Conservation (phyloP, 805 yeast species). For the Cyberlindnera suaveolens region DNA sequence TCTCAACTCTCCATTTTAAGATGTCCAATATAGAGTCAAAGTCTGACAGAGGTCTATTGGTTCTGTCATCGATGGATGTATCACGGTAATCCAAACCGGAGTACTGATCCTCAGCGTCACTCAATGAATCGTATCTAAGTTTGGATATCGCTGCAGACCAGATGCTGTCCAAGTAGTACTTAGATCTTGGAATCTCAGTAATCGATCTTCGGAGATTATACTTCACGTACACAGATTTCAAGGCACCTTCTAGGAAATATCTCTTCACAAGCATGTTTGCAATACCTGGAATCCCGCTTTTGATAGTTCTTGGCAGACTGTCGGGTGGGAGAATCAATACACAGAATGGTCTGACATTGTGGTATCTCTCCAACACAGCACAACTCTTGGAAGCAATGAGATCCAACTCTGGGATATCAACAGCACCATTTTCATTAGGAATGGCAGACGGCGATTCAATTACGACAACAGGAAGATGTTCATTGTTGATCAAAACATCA, state of each 20-base stretch:
- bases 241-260: conserved; percentile 69
- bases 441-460: conserved; percentile 63
- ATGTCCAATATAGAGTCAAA: conserved; percentile 68
- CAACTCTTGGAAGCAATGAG: conserved; percentile 42
- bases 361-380: conserved; percentile 44
- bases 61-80: conserved; percentile 69
- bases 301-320: conserved; percentile 73
- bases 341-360: conserved; percentile 75
- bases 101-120: conserved; percentile 60
- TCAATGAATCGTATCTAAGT: conserved; percentile 54
- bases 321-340: conserved; percentile 75
- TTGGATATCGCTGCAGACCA: conserved; percentile 62
- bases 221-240: conserved; percentile 75
- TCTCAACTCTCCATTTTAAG: conserved; percentile 68
- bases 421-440: conserved; percentile 23
- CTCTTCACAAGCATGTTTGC: conserved; percentile 85
- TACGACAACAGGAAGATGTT: conserved; percentile 77
- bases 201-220: conserved; percentile 64
- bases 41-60: conserved; percentile 66
- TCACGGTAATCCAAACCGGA: conserved; percentile 79
- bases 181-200: conserved; percentile 64
- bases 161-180: conserved; percentile 72
- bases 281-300: conserved; percentile 85
- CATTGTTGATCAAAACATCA: conserved; percentile 67
- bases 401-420: conserved; percentile 38